phyloP scores from a whole-genome alignment of 441 rosid species.

The Adansonia madagascariensis region DNA sequence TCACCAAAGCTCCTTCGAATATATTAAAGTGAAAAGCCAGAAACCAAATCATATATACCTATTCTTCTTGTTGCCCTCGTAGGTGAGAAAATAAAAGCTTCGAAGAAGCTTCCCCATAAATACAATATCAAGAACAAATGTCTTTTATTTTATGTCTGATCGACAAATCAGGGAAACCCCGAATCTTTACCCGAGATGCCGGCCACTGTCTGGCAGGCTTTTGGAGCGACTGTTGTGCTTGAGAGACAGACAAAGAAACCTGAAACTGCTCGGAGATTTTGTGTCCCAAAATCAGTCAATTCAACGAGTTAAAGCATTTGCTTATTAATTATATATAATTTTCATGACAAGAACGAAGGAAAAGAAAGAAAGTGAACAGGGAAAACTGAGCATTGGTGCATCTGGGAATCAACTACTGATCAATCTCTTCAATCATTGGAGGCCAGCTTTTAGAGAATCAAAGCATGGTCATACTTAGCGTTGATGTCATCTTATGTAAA shows the following conservation, averaged over 20 bases:
- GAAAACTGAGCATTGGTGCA: neutral
- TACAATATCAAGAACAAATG: neutral
- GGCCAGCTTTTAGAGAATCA: neutral
- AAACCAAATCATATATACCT: constrained; percentile 26
- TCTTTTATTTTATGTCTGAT: neutral
- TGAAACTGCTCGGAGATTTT: neutral
- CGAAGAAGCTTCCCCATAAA: constrained; percentile 17
- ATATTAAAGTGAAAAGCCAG: constrained; percentile 14
- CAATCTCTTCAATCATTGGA: neutral
- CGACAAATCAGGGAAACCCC: neutral
- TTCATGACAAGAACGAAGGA: too few species aligned
- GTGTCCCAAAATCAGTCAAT: neutral
- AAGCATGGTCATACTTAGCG: neutral
- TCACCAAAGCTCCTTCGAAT: constrained; percentile 22
- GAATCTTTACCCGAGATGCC: constrained; percentile 4
- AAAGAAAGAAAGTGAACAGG: neutral
- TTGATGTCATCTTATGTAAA: neutral
- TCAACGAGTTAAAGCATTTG: neutral
- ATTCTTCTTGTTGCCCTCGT: constrained; percentile 20
- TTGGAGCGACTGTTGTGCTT: neutral
- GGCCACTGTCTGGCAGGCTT: neutral
- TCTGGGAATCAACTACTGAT: neutral
- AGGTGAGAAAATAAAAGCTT: neutral
- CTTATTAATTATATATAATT: too few species aligned
- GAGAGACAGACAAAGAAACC: neutral